Evolutionary conservation across 2,329 filamentous ascomycete genomes (phyloP), one percentile per base, ranked within the genome.

Genomic region (Plenodomus tracheiphilus): DNA sequence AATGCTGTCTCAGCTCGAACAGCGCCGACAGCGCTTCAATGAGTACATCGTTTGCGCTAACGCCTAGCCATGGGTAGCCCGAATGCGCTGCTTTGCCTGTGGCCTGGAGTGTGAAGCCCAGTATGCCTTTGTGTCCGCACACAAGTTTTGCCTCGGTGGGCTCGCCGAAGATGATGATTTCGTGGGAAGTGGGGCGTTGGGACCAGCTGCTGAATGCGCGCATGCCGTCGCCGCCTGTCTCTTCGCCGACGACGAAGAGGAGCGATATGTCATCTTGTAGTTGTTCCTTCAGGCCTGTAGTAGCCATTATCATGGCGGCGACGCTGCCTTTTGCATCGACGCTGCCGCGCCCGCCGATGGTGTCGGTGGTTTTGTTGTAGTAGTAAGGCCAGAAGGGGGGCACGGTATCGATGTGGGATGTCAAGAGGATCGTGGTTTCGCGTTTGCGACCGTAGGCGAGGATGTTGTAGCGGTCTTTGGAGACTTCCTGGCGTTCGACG

Each of bases 51-150:
- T 91, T 94, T 7, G 94, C 94, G 56, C 86, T 93, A 63, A 87
- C 84, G 3, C 92, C 93, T 6, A 96, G 79, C 85, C 89, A 92
- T 0, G 94, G 93, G 68, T 99, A 97, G 2, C 93, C 93, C 8
- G 87, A 92, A 74, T 99, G 94, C 1, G 89, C 91, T 0, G 87
- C 89, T 53, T 86, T 86, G 22, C 93, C 93, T 25, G 79, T 81
- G 0, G 88, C 88, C 13, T 77, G 76, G 50, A 97, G 64, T 2
- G 79, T 75, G 64, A 91, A 87, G 38, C 81, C 81, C 3, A 91
- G 70, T 47, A 86, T 88, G 35, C 94, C 93, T 76, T 99, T 97
- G 79, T 97, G 93, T 2, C 93, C 94, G 46, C 89, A 86, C 0
- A 91, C 91, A 17, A 97, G 85, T 71, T 88, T 90, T 59, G 86